phyloP scores from a whole-genome alignment of 2,329 filamentous ascomycete species.

The Coniochaeta sp. region DNA sequence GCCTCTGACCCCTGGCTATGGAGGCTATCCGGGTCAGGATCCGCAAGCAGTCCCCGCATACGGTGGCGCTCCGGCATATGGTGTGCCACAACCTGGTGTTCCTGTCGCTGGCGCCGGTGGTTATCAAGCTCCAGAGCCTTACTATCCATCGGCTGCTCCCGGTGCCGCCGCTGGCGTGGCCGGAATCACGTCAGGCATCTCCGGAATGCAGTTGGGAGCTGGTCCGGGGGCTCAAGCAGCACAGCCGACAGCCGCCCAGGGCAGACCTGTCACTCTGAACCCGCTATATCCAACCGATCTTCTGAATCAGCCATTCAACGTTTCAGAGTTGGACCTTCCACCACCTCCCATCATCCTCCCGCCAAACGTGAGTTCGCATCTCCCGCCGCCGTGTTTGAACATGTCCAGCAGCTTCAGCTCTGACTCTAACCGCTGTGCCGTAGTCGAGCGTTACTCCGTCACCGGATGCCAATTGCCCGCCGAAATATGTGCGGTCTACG shows the following conservation, averaged over 20 bases:
- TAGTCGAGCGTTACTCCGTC: constrained; percentile 88
- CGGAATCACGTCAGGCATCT: constrained; percentile 77
- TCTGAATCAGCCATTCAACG: constrained; percentile 87
- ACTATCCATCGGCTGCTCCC: constrained; percentile 37
- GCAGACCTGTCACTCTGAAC: constrained; percentile 56
- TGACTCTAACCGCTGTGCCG: constrained; percentile 28
- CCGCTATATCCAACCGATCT: constrained; percentile 90
- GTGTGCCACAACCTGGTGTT: constrained; percentile 30
- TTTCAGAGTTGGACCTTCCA: constrained; percentile 82
- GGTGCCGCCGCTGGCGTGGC: constrained; percentile 45
- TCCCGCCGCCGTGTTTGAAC: not conserved
- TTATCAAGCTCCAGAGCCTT: constrained; percentile 61
- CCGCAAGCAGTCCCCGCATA: constrained; percentile 30
- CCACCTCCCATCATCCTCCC: constrained; percentile 88
- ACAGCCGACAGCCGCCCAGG: constrained; percentile 30
- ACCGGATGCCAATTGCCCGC: constrained; percentile 80
- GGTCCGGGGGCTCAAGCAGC: constrained; percentile 36
- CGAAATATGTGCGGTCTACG: constrained; percentile 92
- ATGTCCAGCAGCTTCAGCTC: constrained; percentile 5
- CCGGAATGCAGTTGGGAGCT: constrained; percentile 74
- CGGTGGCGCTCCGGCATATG: constrained; percentile 32
- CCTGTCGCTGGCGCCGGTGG: constrained; percentile 44
- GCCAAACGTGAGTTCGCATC: constrained; percentile 64
- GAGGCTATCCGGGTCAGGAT: constrained; percentile 49
- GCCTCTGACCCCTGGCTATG: constrained; percentile 42